phyloP scores from a whole-genome alignment of 1,284 basidiomycete genomes.

The Uromyces viciae-fabae region DNA sequence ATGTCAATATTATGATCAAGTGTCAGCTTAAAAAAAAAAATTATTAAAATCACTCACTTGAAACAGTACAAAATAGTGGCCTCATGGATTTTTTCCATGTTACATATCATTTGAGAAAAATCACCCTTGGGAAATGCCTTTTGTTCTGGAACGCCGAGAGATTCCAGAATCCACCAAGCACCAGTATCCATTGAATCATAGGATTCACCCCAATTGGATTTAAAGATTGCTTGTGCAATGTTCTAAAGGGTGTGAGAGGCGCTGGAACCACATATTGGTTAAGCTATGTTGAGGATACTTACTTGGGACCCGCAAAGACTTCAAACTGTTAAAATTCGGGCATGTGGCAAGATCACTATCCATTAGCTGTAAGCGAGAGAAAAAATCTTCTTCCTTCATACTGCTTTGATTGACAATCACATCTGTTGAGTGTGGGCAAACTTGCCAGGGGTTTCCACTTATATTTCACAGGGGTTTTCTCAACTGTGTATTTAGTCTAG shows the following conservation, averaged over 20 bases:
- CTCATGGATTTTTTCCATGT: not conserved
- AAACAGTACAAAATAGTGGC: not conserved
- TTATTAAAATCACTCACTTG: not conserved
- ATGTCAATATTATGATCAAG: not conserved
- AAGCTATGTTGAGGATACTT: not conserved
- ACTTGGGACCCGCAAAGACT: not conserved
- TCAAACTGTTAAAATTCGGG: not conserved
- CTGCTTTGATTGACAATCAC: too few relatives aligned
- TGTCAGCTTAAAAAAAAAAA: not conserved
- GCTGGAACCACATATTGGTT: not conserved
- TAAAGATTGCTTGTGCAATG: not conserved
- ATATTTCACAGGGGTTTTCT: too few relatives aligned
- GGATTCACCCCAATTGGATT: not conserved
- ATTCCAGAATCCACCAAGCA: not conserved
- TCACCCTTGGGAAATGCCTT: constrained; percentile 10
- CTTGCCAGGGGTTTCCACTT: too few relatives aligned
- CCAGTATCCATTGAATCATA: not conserved
- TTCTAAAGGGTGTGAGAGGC: constrained; percentile 12
- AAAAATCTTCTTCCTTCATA: not conserved
- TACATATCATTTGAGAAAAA: not conserved
- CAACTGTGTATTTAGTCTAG: too few relatives aligned
- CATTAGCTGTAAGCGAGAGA: not conserved
- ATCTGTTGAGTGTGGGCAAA: not conserved
- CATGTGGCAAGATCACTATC: not conserved
- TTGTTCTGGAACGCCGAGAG: not conserved